Percentiles rank a stretch among this genome's conserved stretches.
Evolutionary conservation across 2,329 filamentous ascomycete genomes (phyloP).

Genomic region (Pseudopyricularia cyperi): DNA sequence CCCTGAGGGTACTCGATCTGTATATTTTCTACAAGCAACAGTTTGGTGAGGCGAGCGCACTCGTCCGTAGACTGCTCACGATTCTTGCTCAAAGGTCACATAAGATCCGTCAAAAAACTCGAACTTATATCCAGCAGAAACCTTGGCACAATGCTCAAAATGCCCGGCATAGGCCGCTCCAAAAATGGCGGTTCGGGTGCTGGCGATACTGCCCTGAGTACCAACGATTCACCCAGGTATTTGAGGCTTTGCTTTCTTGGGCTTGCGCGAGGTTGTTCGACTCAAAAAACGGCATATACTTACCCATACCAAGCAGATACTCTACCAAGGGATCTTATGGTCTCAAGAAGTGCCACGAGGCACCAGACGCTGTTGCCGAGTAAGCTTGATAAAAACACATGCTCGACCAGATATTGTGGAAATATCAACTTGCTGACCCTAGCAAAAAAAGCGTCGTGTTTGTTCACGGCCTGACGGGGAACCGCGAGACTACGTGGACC

Average conservation of each 20-base stretch:
- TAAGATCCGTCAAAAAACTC: no score
- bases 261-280: not conserved
- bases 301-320: not conserved
- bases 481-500: slow-evolving; percentile 24
- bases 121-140: not conserved
- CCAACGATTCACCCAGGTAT: not conserved
- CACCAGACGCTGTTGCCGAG: not conserved
- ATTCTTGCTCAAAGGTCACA: no score
- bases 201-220: not conserved
- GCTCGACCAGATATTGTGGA: not conserved
- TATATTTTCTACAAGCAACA: no score
- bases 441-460: slow-evolving; percentile 11
- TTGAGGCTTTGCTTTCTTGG: not conserved
- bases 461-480: slow-evolving; percentile 25
- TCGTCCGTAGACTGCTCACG: no score
- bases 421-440: not conserved
- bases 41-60: no score
- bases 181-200: not conserved
- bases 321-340: not conserved
- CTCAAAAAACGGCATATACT: not conserved
- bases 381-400: not conserved
- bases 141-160: not conserved
- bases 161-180: not conserved
- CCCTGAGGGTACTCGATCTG: no score
- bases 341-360: not conserved